These are phyloP conservation scores for Singerocomus inundabilis DNA, from an alignment of 1,284 basidiomycete species.

Conservation along the genomic window DNA sequence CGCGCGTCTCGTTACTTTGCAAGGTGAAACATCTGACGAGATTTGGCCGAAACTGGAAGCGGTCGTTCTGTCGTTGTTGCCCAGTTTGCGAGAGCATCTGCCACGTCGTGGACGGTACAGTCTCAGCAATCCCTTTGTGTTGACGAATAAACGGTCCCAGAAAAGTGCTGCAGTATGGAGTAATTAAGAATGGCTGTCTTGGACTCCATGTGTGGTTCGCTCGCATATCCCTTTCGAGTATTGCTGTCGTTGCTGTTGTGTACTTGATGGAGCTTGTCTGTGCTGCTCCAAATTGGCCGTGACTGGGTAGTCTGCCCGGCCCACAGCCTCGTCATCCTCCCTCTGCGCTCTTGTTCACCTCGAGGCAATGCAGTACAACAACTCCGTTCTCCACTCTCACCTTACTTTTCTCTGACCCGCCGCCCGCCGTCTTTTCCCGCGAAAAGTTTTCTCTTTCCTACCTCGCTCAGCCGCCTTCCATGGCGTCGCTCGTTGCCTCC, in stretches of 20 bases:
- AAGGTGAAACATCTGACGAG: constrained; percentile 85
- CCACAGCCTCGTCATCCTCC: constrained; percentile 7
- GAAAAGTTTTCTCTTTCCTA: neutral
- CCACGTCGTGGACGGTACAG: constrained; percentile 45
- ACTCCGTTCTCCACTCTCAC: constrained; percentile 6
- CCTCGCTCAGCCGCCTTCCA: constrained; percentile 1
- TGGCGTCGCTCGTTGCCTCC: constrained; percentile 4
- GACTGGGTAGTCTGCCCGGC: too few relatives aligned
- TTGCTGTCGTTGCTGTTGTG: too few relatives aligned
- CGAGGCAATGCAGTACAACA: constrained; percentile 23
- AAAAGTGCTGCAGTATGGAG: constrained; percentile 16
- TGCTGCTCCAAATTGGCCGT: neutral
- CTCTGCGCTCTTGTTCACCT: constrained; percentile 19
- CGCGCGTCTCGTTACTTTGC: constrained; percentile 64
- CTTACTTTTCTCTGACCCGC: neutral
- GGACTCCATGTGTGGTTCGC: constrained; percentile 48
- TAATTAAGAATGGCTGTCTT: constrained; percentile 34
- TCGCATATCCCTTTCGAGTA: constrained; percentile 26
- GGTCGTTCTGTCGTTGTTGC: constrained; percentile 57
- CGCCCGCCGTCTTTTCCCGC: neutral
- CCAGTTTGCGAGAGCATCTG: constrained; percentile 53
- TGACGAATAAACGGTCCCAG: constrained; percentile 15
- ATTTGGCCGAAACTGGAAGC: constrained; percentile 85
- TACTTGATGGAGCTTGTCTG: neutral
- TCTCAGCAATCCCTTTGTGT: constrained; percentile 43